phyloP scores from a whole-genome alignment of 139 green algal species.

The Limnomonas spitsbergensis region DNA sequence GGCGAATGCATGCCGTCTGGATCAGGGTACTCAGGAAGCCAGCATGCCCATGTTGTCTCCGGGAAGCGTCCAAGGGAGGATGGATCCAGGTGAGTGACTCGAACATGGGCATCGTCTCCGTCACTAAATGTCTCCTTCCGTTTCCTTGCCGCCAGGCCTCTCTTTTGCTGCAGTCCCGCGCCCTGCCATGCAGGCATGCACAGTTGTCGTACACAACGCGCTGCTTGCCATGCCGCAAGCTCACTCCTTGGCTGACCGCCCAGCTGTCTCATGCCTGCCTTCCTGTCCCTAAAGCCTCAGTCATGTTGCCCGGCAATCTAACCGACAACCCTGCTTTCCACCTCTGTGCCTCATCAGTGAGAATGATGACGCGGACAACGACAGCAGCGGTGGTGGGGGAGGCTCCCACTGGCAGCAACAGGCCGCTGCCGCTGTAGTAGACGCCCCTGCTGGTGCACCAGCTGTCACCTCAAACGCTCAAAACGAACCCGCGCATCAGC shows the following conservation, averaged over 20 bases:
- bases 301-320: not conserved
- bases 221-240: too few species aligned
- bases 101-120: not conserved
- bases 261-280: not conserved
- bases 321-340: not conserved
- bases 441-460: not conserved
- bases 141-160: not conserved
- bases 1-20: too few species aligned
- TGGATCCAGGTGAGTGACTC: not conserved
- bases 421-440: not conserved
- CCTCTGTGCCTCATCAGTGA: not conserved
- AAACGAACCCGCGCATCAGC: too few species aligned
- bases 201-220: not conserved
- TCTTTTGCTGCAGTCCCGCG: not conserved
- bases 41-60: not conserved
- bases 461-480: too few species aligned
- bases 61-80: not conserved
- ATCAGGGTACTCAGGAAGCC: not conserved
- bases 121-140: not conserved
- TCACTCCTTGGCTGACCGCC: too few species aligned
- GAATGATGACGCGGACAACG: not conserved
- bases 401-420: not conserved
- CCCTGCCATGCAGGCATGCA: not conserved
- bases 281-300: not conserved
- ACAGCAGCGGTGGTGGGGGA: not conserved